These are phyloP conservation scores for Podochytrium sp. DNA, from an alignment of 192 early-diverging fungal species.

Conservation along the genomic window DNA sequence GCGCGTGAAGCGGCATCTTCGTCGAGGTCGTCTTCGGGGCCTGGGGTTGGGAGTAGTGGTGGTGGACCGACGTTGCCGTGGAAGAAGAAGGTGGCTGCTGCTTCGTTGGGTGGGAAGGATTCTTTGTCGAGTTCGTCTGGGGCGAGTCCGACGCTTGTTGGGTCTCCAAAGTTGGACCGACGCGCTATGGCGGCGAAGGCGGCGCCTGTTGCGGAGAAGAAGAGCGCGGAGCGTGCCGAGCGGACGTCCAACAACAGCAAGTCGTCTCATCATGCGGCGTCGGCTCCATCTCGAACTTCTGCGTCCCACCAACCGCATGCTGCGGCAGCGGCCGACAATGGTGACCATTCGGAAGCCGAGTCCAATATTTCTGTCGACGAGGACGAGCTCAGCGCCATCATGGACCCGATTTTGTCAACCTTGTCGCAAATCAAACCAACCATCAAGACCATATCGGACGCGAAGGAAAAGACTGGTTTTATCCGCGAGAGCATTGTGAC, in stretches of 20 bases:
- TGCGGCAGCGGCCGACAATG: background rate
- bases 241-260: no score
- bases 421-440: background rate
- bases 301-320: background rate
- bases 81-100: constrained; percentile 28
- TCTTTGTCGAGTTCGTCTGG: background rate
- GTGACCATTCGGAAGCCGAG: constrained; percentile 19
- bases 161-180: constrained; percentile 21
- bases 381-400: constrained; percentile 65
- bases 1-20: constrained; percentile 16
- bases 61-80: constrained; percentile 15
- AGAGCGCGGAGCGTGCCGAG: constrained; percentile 1
- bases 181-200: background rate
- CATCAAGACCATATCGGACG: constrained; percentile 5
- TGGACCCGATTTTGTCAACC: constrained; percentile 54
- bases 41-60: no score
- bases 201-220: constrained; percentile 1
- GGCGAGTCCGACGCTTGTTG: background rate
- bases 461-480: constrained; percentile 35
- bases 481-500: constrained; percentile 57
- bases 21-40: no score
- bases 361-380: constrained; percentile 31
- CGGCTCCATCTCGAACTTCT: background rate
- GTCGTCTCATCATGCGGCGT: no score
- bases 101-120: constrained; percentile 17